These are phyloP conservation scores for Aspergillus homomorphus DNA, from an alignment of 495 filamentous ascomycete species.

Conservation along the genomic window DNA sequence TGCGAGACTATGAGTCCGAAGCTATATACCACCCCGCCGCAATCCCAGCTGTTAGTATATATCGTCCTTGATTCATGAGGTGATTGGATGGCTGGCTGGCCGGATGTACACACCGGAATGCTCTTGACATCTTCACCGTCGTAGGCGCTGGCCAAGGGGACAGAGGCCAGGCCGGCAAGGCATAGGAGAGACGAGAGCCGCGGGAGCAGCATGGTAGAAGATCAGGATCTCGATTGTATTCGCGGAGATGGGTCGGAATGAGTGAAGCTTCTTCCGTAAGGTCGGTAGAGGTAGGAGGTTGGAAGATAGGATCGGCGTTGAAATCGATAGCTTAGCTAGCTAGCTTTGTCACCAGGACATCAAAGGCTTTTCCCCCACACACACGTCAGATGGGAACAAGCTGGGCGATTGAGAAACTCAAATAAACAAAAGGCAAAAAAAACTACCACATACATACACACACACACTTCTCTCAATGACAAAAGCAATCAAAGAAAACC, in stretches of 20 bases:
- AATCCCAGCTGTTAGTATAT: neutral
- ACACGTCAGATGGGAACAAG: neutral
- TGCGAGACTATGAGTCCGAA: slow-evolving; percentile 72
- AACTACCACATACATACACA: too few species aligned
- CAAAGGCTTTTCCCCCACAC: neutral
- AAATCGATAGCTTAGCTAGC: too few species aligned
- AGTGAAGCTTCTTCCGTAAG: neutral
- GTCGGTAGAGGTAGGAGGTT: slow-evolving; percentile 22
- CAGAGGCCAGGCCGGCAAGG: slow-evolving; percentile 34
- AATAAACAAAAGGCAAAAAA: neutral
- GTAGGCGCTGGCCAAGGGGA: slow-evolving; percentile 34
- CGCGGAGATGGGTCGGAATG: neutral
- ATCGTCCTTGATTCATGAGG: too few species aligned
- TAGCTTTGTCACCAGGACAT: neutral
- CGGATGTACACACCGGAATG: slow-evolving; percentile 47
- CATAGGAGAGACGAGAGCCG: slow-evolving; percentile 39
- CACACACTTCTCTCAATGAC: neutral
- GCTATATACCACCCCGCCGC: slow-evolving; percentile 38
- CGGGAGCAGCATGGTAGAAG: slow-evolving; percentile 38
- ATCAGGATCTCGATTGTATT: neutral
- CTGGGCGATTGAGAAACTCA: slow-evolving; percentile 4
- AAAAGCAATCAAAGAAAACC: neutral
- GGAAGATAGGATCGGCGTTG: neutral
- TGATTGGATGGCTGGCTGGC: too few species aligned
- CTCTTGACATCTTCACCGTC: slow-evolving; percentile 47